Base-by-base conservation (phyloP, 2,329 filamentous ascomycete genomes). In the Rugonectria rugulosa region DNA sequence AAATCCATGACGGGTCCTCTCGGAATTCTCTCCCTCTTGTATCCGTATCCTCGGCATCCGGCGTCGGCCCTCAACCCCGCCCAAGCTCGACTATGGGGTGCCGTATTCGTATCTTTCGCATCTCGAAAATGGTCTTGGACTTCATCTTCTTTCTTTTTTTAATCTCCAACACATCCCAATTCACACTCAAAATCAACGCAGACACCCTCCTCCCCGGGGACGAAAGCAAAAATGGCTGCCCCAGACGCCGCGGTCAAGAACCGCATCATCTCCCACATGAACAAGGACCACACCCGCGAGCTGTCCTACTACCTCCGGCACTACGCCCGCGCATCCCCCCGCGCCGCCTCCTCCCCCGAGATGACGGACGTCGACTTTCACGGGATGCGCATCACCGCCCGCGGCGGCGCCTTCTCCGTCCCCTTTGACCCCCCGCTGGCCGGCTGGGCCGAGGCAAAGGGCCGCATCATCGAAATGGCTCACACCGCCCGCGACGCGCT, bases 221-320 rank as follows among this genome's bases (percentile, higher is more conserved):
- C 32, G 14, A 37, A 41, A 32, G 5, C 10, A n/a, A 53, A 32
- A 45, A 71, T 70, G 69, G 52, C 61, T 12, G 62, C 64, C 15
- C 44, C 63, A n/a, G 70, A 73, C 19, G 66, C 65, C 42, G 66
- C 65, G 29, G 63, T 68, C 54, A 73, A 70, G 41, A 62, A 64
- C 32, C 73, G 75, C 63, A 77, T 78, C 72, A 84, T 94, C 69
- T 80, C 80, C 27, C 93, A 97, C 79, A 95, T 97, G 91, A 97
- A 97, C 77, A 78, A 79, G 37, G 89, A 94, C 73, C 94, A 97
- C 76, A 78, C 81, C 46, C 82, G 85, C 64, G 91, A 91, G 54
- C 85, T 97, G 44, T 77, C 83, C 53, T 82, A 89, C 69, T 96
- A 93, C 74, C 84, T 96, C n/a, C 87, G 87, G 61, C 84, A 92